These are phyloP conservation scores for Aegilops bicornis DNA, from an alignment of 176 grass and related monocot genomes.

Conservation along the genomic window DNA sequence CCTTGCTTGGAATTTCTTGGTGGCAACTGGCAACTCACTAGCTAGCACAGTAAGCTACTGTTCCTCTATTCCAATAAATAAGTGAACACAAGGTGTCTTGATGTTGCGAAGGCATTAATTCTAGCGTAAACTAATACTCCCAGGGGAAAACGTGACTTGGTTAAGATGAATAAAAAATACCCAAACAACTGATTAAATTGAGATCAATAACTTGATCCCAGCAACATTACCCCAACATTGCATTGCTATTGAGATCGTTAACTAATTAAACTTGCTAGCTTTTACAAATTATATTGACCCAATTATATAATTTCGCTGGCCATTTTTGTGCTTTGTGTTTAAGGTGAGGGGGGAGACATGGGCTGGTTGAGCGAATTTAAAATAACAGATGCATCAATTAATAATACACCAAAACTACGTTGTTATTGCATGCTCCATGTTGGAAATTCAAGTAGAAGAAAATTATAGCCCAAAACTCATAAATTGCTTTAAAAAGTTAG, in stretches of 20 bases:
- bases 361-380: neutral
- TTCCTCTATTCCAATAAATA: neutral
- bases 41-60: slow-evolving; percentile 9
- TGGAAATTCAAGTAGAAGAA: neutral
- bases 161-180: neutral
- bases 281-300: neutral
- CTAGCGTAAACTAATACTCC: neutral
- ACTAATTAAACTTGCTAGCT: neutral
- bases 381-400: neutral
- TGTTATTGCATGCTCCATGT: slow-evolving; percentile 51
- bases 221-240: neutral
- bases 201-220: neutral
- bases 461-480: neutral
- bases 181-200: neutral
- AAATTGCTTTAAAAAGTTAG: neutral
- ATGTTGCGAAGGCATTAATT: neutral
- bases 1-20: neutral
- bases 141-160: neutral
- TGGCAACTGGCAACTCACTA: neutral
- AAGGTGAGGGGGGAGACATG: neutral
- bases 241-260: neutral
- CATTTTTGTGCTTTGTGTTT: neutral
- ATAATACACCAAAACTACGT: neutral
- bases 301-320: neutral
- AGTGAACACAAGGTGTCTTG: neutral